Evolutionary conservation across 1,139 yeast genomes (phyloP).

Genomic region (Kurtzmaniella quercitrusa): DNA sequence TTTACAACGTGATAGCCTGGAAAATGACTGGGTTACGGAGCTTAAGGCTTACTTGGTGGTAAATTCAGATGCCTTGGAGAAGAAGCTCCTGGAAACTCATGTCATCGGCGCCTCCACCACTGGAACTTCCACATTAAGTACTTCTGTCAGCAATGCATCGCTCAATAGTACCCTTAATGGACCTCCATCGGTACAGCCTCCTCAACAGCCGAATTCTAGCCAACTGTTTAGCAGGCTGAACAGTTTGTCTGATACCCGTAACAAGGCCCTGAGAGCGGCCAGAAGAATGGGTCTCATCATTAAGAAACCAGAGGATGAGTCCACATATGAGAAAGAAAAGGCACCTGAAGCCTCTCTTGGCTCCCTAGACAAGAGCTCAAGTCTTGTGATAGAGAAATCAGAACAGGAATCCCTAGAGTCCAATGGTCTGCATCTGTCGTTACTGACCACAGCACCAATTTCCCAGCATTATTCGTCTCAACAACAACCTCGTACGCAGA

Average conservation of each 20-base stretch:
- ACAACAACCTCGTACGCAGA: background rate
- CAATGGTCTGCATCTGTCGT: slow-evolving; percentile 2
- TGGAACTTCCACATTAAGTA: slow-evolving; percentile 5
- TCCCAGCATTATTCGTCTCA: slow-evolving; percentile 1
- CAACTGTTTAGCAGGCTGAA: slow-evolving; percentile 38
- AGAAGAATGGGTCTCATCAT: slow-evolving; percentile 66
- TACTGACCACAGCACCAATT: slow-evolving; percentile 7
- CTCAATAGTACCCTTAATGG: slow-evolving; percentile 7
- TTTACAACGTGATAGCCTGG: slow-evolving; percentile 35
- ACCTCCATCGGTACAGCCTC: slow-evolving; percentile 12
- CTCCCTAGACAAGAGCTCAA: background rate
- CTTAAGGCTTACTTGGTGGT: slow-evolving; percentile 39
- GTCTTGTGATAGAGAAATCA: background rate
- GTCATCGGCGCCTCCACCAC: slow-evolving; percentile 5
- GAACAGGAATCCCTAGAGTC: background rate
- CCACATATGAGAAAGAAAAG: slow-evolving; percentile 4
- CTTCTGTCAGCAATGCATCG: slow-evolving; percentile 4
- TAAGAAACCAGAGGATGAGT: slow-evolving; percentile 32
- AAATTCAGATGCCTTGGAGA: slow-evolving; percentile 25
- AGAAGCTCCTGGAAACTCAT: slow-evolving; percentile 17
- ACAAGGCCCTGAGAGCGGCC: slow-evolving; percentile 55
- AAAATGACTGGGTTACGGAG: slow-evolving; percentile 53
- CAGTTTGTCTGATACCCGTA: slow-evolving; percentile 52
- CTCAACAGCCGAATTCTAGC: slow-evolving; percentile 6
- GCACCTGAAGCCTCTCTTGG: background rate